Evolutionary conservation across 345 rosid genomes (phyloP).

Genomic region (Acer saccharum): DNA sequence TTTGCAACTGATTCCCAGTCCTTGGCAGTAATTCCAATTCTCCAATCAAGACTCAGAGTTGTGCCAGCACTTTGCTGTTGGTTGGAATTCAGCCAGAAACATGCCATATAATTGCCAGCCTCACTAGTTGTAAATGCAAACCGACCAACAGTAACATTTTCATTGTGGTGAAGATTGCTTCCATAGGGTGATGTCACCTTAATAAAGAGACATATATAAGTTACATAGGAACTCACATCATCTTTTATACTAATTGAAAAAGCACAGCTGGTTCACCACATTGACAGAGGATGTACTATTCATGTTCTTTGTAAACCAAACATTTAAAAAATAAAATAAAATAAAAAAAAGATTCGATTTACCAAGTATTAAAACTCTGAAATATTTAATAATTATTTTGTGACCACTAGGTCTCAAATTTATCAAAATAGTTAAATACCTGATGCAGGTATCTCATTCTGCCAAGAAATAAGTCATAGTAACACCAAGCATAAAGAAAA

Average conservation of each 20-base stretch:
- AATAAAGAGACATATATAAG: slow-evolving; percentile 18
- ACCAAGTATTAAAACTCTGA: no score
- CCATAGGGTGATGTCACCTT: slow-evolving; percentile 85
- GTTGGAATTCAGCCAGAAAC: slow-evolving; percentile 64
- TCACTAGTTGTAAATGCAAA: slow-evolving; percentile 79
- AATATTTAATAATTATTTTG: no score
- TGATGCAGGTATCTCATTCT: no score
- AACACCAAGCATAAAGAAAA: no score
- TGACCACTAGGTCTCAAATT: no score
- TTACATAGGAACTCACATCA: background rate
- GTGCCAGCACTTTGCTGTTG: slow-evolving; percentile 33
- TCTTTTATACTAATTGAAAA: background rate
- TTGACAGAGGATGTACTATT: no score
- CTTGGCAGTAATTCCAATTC: slow-evolving; percentile 83
- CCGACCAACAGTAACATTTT: slow-evolving; percentile 63
- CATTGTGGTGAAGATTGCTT: slow-evolving; percentile 60
- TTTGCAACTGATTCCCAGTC: slow-evolving; percentile 96
- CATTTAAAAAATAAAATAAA: no score
- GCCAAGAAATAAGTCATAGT: no score
- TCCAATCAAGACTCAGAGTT: slow-evolving; percentile 85
- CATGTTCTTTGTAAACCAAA: no score
- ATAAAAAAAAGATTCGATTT: no score
- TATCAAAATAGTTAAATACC: no score
- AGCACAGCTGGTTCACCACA: no score
- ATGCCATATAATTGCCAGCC: slow-evolving; percentile 73